phyloP scores from a whole-genome alignment of 352 stramenopile genomes.

The Phytophthora aleatoria region DNA sequence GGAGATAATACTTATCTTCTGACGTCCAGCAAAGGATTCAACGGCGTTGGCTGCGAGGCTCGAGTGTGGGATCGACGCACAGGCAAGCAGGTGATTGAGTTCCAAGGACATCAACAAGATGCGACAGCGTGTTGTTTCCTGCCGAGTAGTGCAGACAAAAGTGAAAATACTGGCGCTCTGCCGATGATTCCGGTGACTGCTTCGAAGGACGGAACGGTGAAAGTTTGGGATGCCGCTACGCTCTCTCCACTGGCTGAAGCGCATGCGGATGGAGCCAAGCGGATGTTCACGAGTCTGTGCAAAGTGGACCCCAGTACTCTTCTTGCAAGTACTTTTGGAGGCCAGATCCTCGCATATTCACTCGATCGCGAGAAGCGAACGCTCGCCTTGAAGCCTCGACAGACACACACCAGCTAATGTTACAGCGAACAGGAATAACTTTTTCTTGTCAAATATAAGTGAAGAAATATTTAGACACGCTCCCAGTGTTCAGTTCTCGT shows the following conservation, averaged over 20 bases:
- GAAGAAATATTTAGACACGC: constrained; percentile 22
- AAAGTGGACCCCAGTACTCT: constrained; percentile 36
- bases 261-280: constrained; percentile 41
- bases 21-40: constrained; percentile 89
- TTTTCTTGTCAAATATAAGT: not conserved
- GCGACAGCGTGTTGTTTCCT: constrained; percentile 78
- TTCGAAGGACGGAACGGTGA: constrained; percentile 83
- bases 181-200: constrained; percentile 55
- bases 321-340: constrained; percentile 65
- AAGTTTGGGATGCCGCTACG: constrained; percentile 61
- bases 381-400: constrained; percentile 17
- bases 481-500: not conserved
- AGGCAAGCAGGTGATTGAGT: constrained; percentile 59
- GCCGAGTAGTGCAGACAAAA: constrained; percentile 5
- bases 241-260: constrained; percentile 45
- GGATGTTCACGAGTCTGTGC: constrained; percentile 75
- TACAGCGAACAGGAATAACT: constrained; percentile 26
- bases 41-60: constrained; percentile 75
- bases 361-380: constrained; percentile 36
- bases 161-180: constrained; percentile 12
- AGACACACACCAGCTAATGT: constrained; percentile 4
- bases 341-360: constrained; percentile 48
- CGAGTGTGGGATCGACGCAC: constrained; percentile 83
- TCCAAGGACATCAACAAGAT: constrained; percentile 76
- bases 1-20: constrained; percentile 62